phyloP scores from a whole-genome alignment of 1,139 yeast species.

The Pichia sp. region DNA sequence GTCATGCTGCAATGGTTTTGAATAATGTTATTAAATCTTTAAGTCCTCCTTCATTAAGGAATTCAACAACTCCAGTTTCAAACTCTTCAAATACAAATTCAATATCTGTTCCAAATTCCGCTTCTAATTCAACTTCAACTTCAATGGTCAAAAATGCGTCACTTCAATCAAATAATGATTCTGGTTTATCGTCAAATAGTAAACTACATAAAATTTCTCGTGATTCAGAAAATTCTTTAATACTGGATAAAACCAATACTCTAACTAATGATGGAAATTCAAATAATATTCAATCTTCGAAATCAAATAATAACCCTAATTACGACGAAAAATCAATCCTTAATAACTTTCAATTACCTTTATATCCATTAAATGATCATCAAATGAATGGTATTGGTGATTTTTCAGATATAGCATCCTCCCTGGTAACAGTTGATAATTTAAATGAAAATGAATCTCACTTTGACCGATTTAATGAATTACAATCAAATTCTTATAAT shows the following conservation, averaged over 20 bases:
- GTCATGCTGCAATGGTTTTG: too few species aligned
- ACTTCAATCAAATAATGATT: too few species aligned
- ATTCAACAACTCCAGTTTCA: slow-evolving; percentile 1
- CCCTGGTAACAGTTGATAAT: slow-evolving; percentile 6
- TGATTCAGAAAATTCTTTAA: background rate
- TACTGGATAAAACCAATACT: too few species aligned
- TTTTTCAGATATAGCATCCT: slow-evolving; percentile 12
- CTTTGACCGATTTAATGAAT: slow-evolving; percentile 13
- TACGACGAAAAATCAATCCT: background rate
- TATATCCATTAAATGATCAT: slow-evolving; percentile 8
- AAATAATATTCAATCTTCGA: too few species aligned
- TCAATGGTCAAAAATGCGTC: too few species aligned
- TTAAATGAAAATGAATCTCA: slow-evolving; percentile 8
- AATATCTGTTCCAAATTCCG: too few species aligned
- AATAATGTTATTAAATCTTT: background rate
- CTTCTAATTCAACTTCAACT: too few species aligned
- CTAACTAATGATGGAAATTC: too few species aligned
- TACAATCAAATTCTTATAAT: slow-evolving; percentile 16
- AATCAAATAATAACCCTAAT: too few species aligned
- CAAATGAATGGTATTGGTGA: slow-evolving; percentile 6
- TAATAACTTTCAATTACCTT: slow-evolving; percentile 5
- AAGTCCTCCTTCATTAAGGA: background rate
- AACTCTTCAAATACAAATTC: background rate
- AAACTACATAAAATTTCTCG: background rate
- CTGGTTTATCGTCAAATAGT: too few species aligned